Percentiles rank a stretch among this genome's conserved stretches.
Conservation (phyloP, 2,329 filamentous ascomycete species). For the Pseudophaeomoniella oleicola region DNA sequence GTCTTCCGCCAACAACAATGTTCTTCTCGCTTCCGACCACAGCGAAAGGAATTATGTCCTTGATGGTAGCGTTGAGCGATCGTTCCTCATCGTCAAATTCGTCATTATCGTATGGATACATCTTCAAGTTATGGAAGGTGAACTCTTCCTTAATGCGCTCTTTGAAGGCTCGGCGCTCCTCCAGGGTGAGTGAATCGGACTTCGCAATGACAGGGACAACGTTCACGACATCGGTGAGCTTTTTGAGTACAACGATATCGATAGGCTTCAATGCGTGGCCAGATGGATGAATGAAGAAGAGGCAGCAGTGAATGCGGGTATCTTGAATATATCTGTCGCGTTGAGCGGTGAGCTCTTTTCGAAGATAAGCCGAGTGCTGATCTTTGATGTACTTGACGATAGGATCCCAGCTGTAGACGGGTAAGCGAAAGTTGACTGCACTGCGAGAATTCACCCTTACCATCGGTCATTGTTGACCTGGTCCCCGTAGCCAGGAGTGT, state of each 20-base stretch:
- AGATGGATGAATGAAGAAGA: conserved; percentile 99
- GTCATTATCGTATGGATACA: conserved; percentile 99
- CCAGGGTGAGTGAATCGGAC: conserved; percentile 86
- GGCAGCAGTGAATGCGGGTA: conserved; percentile 96
- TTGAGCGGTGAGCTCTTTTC: conserved; percentile 98
- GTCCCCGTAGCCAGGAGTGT: conserved; percentile 95
- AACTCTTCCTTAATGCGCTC: conserved; percentile 99
- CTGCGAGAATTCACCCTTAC: conserved; percentile 17
- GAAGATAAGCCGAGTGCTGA: conserved; percentile 96
- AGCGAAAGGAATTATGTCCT: conserved; percentile 93
- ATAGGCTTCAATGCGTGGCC: conserved; percentile 98
- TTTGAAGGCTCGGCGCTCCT: conserved; percentile 95
- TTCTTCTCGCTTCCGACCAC: conserved; percentile 97
- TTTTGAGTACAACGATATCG: conserved; percentile 98
- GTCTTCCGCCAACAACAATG: conserved; percentile 93
- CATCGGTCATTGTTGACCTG: conserved; percentile 99
- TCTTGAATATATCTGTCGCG: conserved; percentile 98
- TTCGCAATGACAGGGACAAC: conserved; percentile 98
- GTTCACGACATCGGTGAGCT: conserved; percentile 97
- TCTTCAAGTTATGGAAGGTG: conserved; percentile 98
- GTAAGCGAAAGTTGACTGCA: conserved; percentile 1
- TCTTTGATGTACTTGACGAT: conserved; percentile 99
- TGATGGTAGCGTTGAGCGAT: conserved; percentile 85
- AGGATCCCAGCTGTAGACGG: conserved; percentile 63
- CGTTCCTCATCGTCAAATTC: conserved; percentile 97